phyloP scores from a whole-genome alignment of 169 alveolate species.

The Cryptosporidium parvum region DNA sequence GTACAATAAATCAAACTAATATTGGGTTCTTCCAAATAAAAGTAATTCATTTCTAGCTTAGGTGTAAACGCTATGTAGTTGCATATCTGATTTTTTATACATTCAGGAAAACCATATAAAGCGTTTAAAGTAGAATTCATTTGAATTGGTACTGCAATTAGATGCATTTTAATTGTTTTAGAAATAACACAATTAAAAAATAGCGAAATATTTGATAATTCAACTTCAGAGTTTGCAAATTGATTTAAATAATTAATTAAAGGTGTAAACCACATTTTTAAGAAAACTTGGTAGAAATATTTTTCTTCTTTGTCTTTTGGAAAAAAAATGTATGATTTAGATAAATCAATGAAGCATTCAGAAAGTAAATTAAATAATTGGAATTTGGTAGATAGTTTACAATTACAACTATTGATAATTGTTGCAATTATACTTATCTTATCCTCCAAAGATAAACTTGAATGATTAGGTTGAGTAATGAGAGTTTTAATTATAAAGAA shows the following conservation, averaged over 20 bases:
- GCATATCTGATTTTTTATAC: slow-evolving; percentile 1
- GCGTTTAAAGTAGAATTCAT: not conserved
- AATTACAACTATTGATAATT: slow-evolving; percentile 10
- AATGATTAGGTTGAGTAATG: not conserved
- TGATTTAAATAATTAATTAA: slow-evolving; percentile 5
- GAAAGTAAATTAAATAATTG: slow-evolving; percentile 30
- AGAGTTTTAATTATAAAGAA: slow-evolving; percentile 18
- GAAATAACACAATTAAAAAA: slow-evolving; percentile 8
- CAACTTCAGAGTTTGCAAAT: not conserved
- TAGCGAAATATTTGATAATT: not conserved
- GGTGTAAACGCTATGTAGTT: not conserved
- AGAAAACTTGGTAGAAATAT: not conserved
- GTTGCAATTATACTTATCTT: slow-evolving; percentile 40
- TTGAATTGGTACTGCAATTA: not conserved
- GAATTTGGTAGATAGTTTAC: not conserved
- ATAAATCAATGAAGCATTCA: slow-evolving; percentile 22
- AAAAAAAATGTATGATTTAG: slow-evolving; percentile 10
- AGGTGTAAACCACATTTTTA: slow-evolving; percentile 43
- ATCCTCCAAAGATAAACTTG: slow-evolving; percentile 29
- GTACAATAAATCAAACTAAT: not conserved
- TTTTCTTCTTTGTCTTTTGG: not conserved
- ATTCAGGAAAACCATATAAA: not conserved
- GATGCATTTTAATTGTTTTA: not conserved
- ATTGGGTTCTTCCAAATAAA: not conserved
- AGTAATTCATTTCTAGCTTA: not conserved